Conservation (phyloP, 805 yeast species). For the Saturnispora gosingensis region DNA sequence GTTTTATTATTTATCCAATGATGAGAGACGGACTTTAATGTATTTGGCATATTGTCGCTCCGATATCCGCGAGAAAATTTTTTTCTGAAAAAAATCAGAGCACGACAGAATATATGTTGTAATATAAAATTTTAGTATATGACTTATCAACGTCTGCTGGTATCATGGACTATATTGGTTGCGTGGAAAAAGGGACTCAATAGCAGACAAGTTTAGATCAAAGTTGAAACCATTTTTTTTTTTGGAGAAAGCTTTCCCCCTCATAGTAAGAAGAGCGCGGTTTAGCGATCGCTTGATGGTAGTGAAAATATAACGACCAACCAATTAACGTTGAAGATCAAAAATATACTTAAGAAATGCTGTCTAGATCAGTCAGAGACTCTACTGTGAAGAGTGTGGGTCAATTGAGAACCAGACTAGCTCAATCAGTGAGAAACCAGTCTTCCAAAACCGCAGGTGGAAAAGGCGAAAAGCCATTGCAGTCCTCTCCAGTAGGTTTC, state of each 20-base stretch:
- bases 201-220: not conserved
- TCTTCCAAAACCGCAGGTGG: not conserved
- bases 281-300: not conserved
- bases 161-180: not conserved
- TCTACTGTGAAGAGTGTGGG: not conserved
- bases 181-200: not conserved
- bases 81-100: not conserved
- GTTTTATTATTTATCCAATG: not conserved
- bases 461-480: not conserved
- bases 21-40: not conserved
- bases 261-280: not conserved
- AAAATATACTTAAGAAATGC: not conserved
- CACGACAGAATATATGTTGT: not conserved
- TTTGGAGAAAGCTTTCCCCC: not conserved
- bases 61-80: constrained; percentile 2
- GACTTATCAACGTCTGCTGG: too few species aligned
- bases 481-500: not conserved
- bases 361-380: not conserved
- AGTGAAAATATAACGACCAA: not conserved
- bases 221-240: too few species aligned
- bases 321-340: not conserved
- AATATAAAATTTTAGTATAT: not conserved
- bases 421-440: not conserved
- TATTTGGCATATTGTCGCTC: not conserved
- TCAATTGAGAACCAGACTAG: not conserved